Evolutionary conservation across 495 filamentous ascomycete genomes (phyloP).

Genomic region (Aspergillus sclerotioniger): DNA sequence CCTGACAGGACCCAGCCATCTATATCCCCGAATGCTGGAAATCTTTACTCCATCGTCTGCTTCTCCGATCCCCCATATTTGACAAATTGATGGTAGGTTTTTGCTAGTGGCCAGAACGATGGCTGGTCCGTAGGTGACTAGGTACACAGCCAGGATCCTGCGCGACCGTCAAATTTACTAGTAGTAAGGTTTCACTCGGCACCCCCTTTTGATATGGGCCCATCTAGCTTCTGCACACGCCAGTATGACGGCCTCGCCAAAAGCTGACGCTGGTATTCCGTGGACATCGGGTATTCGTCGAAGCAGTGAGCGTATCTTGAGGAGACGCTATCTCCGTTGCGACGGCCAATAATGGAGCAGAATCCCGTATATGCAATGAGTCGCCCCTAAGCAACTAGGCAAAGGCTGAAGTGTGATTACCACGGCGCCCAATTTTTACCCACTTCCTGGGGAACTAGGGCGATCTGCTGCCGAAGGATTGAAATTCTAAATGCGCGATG

Average conservation of each 20-base stretch:
- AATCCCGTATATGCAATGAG: background rate
- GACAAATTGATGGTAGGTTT: background rate
- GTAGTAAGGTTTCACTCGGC: background rate
- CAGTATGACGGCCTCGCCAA: background rate
- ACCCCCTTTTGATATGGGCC: background rate
- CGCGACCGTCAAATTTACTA: background rate
- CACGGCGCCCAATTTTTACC: background rate
- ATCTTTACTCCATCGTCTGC: background rate
- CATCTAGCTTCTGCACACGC: background rate
- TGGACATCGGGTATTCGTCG: background rate
- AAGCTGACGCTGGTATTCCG: background rate
- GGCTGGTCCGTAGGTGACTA: too few relatives aligned
- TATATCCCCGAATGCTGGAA: constrained; percentile 15
- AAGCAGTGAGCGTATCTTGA: background rate
- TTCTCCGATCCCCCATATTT: background rate
- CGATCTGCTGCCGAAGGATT: background rate
- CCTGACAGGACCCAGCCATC: constrained; percentile 20
- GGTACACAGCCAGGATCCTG: background rate
- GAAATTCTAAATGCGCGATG: background rate
- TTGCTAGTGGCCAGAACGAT: background rate
- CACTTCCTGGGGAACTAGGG: background rate
- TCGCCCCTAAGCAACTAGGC: background rate
- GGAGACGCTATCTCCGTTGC: background rate
- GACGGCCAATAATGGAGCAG: constrained; percentile 4
- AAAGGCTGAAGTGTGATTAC: background rate